These are phyloP conservation scores for Nevesoporus exiguus DNA, from an alignment of 768 basidiomycete genomes.

Conservation along the genomic window DNA sequence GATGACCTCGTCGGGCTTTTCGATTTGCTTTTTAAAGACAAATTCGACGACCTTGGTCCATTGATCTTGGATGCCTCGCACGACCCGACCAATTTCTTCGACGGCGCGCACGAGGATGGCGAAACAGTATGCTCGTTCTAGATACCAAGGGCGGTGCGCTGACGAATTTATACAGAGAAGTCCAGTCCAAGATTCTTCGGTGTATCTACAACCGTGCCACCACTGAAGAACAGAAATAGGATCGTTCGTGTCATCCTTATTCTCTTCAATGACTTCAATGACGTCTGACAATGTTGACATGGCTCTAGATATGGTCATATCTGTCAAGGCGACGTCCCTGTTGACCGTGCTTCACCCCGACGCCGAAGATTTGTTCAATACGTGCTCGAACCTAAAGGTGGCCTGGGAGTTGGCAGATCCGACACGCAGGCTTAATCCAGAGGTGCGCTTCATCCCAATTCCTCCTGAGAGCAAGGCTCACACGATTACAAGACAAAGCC, in stretches of 20 bases:
- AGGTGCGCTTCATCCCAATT: slow-evolving; percentile 34
- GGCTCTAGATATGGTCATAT: slow-evolving; percentile 78
- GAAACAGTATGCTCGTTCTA: slow-evolving; percentile 54
- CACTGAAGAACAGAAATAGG: slow-evolving; percentile 89
- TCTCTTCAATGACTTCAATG: not conserved
- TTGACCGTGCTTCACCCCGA: slow-evolving; percentile 92
- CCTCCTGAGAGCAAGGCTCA: slow-evolving; percentile 2
- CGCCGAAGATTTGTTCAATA: slow-evolving; percentile 91
- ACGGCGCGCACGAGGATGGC: no score
- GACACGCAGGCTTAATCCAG: slow-evolving; percentile 55
- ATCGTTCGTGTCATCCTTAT: slow-evolving; percentile 79
- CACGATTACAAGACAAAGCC: slow-evolving; percentile 68
- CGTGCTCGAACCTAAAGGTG: slow-evolving; percentile 94
- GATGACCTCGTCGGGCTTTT: no score
- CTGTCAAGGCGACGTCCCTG: slow-evolving; percentile 91
- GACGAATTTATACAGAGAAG: slow-evolving; percentile 49
- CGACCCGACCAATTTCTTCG: no score
- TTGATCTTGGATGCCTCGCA: no score
- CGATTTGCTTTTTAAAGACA: no score
- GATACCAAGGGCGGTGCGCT: not conserved
- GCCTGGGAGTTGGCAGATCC: slow-evolving; percentile 87
- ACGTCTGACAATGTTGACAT: not conserved
- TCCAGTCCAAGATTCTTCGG: slow-evolving; percentile 72
- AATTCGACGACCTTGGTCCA: no score
- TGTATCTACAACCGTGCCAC: slow-evolving; percentile 77